These are phyloP conservation scores for Rhododendron ferrugineum DNA, from an alignment of 148 eudicot species.

Conservation along the genomic window DNA sequence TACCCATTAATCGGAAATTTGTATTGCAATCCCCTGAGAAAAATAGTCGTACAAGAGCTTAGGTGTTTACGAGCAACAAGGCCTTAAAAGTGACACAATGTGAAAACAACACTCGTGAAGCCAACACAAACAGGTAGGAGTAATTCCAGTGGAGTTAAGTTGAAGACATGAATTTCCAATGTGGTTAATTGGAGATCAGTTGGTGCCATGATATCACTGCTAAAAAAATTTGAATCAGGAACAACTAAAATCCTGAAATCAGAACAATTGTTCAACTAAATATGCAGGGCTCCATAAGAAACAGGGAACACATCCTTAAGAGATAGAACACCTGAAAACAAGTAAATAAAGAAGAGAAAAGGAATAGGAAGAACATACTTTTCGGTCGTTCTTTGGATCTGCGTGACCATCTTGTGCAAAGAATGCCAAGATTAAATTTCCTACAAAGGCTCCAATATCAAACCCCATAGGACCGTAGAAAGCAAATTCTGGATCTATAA, in stretches of 20 bases:
- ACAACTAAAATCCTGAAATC: background rate
- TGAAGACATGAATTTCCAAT: background rate
- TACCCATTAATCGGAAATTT: background rate
- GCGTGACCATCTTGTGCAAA: constrained; percentile 92
- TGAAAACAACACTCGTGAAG: background rate
- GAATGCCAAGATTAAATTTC: constrained; percentile 78
- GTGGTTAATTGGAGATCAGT: background rate
- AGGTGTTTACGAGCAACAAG: background rate
- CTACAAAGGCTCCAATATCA: constrained; percentile 91
- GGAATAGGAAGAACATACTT: constrained; percentile 27
- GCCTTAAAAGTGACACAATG: background rate
- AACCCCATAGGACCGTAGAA: constrained; percentile 95
- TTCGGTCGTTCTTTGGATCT: constrained; percentile 50
- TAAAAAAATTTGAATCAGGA: background rate
- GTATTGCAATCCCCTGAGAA: background rate
- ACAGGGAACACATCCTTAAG: constrained; percentile 1
- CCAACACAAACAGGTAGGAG: background rate
- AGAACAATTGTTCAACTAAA: background rate
- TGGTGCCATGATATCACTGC: background rate
- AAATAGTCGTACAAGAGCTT: background rate
- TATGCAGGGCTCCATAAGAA: background rate
- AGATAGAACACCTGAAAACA: background rate
- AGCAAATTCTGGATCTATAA: constrained; percentile 94
- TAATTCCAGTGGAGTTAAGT: background rate
- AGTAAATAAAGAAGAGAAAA: background rate